Base-by-base conservation (phyloP, 2,329 filamentous ascomycete genomes). In the Phoma herbarum region DNA sequence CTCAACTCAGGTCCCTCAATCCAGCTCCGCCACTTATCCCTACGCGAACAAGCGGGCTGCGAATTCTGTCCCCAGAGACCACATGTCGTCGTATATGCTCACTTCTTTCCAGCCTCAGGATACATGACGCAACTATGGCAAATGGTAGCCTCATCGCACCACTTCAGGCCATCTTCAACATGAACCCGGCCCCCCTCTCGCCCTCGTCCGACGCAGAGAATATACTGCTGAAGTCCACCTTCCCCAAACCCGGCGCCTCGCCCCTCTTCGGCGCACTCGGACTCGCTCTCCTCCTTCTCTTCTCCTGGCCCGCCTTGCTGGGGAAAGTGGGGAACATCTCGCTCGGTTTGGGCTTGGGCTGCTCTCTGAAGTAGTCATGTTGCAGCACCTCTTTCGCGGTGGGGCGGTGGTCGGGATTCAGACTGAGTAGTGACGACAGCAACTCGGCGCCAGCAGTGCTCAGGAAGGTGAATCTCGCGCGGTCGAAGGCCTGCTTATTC, bases 291-390 rank as follows among this genome's bases (percentile, higher is more conserved):
- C 91, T 82, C 67, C 93, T 82, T 67, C 93, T 83, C 72, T 88
- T 90, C 82, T 99, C 95, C 81, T 95, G 90, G 1, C 93, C 92
- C 0, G 95, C 95, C 77, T 96, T 97, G 69, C 91, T 95, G 0
- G 95, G 95, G 75, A 98, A 99, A 0, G 95, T 98, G 2, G 95
- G 95, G 74, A 99, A 98, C 88, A 99, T 90, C 69, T 90, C 90
- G 74, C 92, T 90, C 8, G 90, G 88, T 79, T 98, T 98, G 1
- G 93, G 92, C 60, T 90, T 90, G 0, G 95, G 95, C 67, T 96
- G 90, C 79, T 98, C 93, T 18, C 77, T 82, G 77, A 99, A 99
- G 77, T 96, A 99, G 33, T 87, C 83, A 76, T 97, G 92, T 46
- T 84, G 81, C 33, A 98, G 83, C 74, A 96, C 88, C 59, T 93